Conservation (phyloP, 768 basidiomycete genomes). For the Glaciozyma martinii region DNA sequence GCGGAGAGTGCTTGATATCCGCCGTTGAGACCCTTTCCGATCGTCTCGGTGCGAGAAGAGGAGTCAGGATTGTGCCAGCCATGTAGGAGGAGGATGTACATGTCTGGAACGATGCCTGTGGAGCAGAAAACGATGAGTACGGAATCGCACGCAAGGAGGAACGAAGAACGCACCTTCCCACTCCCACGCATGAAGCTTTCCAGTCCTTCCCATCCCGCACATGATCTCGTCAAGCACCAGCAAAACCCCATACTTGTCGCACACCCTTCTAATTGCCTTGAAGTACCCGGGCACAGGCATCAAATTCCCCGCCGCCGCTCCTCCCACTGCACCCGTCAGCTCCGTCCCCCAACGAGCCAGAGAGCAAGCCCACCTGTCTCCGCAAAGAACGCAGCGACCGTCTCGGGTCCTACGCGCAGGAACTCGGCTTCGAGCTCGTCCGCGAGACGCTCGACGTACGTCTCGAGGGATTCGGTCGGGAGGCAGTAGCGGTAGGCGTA, state of each 20-base stretch:
- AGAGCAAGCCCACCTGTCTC: constrained; percentile 17
- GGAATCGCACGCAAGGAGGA: not conserved
- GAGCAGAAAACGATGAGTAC: constrained; percentile 43
- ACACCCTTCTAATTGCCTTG: constrained; percentile 54
- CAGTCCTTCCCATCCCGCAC: constrained; percentile 46
- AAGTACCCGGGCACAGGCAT: constrained; percentile 76
- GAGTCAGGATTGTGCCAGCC: too few relatives aligned
- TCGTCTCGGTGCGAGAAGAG: too few relatives aligned
- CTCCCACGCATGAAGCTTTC: not conserved
- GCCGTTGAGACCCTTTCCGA: constrained; percentile 84
- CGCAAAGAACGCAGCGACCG: constrained; percentile 46
- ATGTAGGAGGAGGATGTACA: too few relatives aligned
- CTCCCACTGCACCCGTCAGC: constrained; percentile 57
- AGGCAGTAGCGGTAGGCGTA: constrained; percentile 70
- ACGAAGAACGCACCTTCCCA: constrained; percentile 2
- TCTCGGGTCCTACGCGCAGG: constrained; percentile 67
- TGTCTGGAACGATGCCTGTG: constrained; percentile 76
- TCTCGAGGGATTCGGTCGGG: constrained; percentile 60
- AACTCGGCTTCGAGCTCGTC: constrained; percentile 81
- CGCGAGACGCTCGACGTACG: constrained; percentile 67
- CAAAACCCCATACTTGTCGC: constrained; percentile 47
- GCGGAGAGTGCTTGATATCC: constrained; percentile 73
- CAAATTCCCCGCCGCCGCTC: constrained; percentile 69
- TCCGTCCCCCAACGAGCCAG: constrained; percentile 60
- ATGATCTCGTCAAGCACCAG: constrained; percentile 88